Evolutionary conservation across 2,329 filamentous ascomycete genomes (phyloP), one percentile per base, ranked within the genome.

Genomic region (Venturia carpophila): DNA sequence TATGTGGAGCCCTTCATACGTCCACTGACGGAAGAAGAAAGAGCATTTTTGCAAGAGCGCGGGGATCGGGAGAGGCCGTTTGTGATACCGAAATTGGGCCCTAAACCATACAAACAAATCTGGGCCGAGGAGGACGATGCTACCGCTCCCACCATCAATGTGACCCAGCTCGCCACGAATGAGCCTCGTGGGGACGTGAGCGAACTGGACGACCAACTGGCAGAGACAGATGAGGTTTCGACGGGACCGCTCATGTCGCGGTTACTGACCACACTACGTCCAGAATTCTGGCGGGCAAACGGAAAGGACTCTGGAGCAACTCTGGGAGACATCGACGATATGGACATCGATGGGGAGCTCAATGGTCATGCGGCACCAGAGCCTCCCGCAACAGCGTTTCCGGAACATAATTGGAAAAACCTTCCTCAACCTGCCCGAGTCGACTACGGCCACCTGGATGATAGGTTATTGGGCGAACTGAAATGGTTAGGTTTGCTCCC

Each of bases 121-220:
- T 99, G 94, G 94, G 89, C 91, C 0, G 92, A 96, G 69, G 94
- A 99, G 74, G 94, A 99, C 72, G 91, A 91, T 11, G 81, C 84
- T 60, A 88, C 91, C 80, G 82, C 87, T 45, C 79, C 92, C 9
- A 91, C 95, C 72, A 82, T 84, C 5, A 82, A 84, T 5, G 81
- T 83, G 43, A 87, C 91, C 65, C 87, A 85, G 69, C 81, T 91
- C 7, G 84, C 90, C 0, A 82, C 89, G 1, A 96, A 97, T 72
- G 88, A 94, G 70, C 83, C 92, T 1, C 87, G 92, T 47, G 93
- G 94, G 27, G 89, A 30, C 68, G 91, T 96, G 64, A 93, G 97
- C 47, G 85, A 90, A 68, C 86, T 99, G 79, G 88, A 87, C 64
- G 94, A 99, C 71, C 87, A 91, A 17, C 83, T 90, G n/a, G 87